Percentiles rank a stretch among this genome's conserved stretches.
Evolutionary conservation across 2,329 filamentous ascomycete species (phyloP).

Genomic region (Seiridium unicorne): DNA sequence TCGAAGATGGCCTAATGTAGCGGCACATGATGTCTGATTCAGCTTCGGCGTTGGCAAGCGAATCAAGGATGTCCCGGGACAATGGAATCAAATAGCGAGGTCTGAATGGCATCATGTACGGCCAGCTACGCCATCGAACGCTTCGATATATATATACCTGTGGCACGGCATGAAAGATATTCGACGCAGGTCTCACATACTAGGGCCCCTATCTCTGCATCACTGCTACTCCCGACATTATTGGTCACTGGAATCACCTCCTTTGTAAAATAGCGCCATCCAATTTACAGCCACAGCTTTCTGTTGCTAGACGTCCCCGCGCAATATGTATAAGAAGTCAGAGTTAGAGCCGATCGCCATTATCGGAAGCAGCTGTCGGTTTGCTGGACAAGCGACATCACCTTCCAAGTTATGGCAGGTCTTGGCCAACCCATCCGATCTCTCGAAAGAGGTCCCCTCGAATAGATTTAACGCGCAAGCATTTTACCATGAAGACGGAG

Average conservation of each 20-base stretch:
- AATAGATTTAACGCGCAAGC: slow-evolving; percentile 22
- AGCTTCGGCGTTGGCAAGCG: slow-evolving; percentile 2
- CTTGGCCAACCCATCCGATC: slow-evolving; percentile 21
- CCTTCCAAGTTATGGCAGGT: slow-evolving; percentile 25
- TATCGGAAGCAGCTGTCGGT: slow-evolving; percentile 27
- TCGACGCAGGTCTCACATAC: not conserved
- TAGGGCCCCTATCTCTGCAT: not conserved
- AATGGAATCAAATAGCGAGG: not conserved
- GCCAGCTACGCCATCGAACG: too few relatives aligned
- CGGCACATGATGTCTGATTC: not conserved
- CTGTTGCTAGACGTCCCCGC: not conserved
- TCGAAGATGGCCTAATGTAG: not conserved
- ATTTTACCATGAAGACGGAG: slow-evolving; percentile 27
- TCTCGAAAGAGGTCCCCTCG: slow-evolving; percentile 24
- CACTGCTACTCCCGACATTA: not conserved
- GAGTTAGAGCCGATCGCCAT: slow-evolving; percentile 25
- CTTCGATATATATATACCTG: not conserved
- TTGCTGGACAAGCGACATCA: slow-evolving; percentile 23
- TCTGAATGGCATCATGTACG: not conserved
- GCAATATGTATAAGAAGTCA: slow-evolving; percentile 17
- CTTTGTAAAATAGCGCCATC: not conserved
- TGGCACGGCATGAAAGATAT: not conserved
- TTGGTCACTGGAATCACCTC: not conserved
- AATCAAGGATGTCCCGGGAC: not conserved
- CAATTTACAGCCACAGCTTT: not conserved